These are phyloP conservation scores for Serpula lacrymans DNA, from an alignment of 768 basidiomycete species.

Conservation along the genomic window DNA sequence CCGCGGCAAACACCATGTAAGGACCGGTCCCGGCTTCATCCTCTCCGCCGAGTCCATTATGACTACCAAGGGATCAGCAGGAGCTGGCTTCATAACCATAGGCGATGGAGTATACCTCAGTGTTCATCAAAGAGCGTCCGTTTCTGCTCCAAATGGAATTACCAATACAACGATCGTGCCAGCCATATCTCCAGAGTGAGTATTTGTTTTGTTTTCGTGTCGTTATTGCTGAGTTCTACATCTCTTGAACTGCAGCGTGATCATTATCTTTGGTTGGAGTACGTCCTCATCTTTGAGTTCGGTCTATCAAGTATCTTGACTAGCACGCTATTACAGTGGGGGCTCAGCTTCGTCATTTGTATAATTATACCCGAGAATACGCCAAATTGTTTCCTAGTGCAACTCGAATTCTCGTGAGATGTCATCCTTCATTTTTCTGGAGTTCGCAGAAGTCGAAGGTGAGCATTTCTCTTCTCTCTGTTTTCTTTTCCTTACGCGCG, in stretches of 20 bases:
- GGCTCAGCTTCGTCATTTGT: conserved; percentile 20
- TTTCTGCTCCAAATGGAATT: no score
- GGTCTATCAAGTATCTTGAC: neutral
- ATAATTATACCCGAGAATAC: conserved; percentile 22
- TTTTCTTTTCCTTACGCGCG: conserved; percentile 1
- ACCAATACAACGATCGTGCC: no score
- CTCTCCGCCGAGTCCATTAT: no score
- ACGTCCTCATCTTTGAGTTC: conserved; percentile 5
- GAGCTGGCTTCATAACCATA: conserved; percentile 14
- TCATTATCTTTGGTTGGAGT: conserved; percentile 29
- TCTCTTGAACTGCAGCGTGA: conserved; percentile 21
- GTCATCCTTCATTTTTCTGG: conserved; percentile 17
- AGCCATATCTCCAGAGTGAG: conserved; percentile 18
- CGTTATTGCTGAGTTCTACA: no score
- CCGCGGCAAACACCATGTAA: no score
- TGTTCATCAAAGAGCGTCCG: conserved; percentile 4
- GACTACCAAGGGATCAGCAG: neutral
- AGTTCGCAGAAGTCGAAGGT: conserved; percentile 12
- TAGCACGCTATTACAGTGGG: conserved; percentile 15
- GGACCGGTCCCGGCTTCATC: no score
- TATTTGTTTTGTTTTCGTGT: neutral
- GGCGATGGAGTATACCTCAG: conserved; percentile 15
- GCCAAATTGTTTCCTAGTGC: conserved; percentile 22
- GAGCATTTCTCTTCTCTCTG: neutral
- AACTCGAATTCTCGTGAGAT: conserved; percentile 24